Evolutionary conservation across 805 yeast genomes (phyloP).

Genomic region (Myxozyma melibiosi): DNA sequence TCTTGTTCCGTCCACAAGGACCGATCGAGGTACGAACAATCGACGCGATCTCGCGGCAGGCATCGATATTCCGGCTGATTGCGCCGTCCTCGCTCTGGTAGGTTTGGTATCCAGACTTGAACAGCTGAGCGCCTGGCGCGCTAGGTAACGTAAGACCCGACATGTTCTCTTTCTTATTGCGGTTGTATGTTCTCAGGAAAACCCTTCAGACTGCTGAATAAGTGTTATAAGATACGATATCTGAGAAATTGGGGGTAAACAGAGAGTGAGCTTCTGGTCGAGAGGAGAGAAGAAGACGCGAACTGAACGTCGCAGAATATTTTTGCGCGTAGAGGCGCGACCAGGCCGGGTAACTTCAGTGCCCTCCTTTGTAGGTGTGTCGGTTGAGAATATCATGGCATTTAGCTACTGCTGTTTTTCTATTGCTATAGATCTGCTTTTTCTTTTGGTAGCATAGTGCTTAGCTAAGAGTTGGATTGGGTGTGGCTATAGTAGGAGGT

Average conservation of each 20-base stretch:
- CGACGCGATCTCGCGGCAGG: slow-evolving; percentile 87
- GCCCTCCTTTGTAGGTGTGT: not conserved
- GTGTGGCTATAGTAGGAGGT: too few species aligned
- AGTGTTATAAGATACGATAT: not conserved
- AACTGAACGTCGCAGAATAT: slow-evolving; percentile 16
- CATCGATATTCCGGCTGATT: slow-evolving; percentile 85
- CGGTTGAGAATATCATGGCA: too few species aligned
- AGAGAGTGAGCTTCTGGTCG: not conserved
- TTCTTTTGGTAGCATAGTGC: too few species aligned
- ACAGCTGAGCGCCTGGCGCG: slow-evolving; percentile 90
- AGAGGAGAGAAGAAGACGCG: not conserved
- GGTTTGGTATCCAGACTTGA: slow-evolving; percentile 92
- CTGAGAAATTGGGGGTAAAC: not conserved
- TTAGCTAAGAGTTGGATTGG: too few species aligned
- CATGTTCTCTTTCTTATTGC: slow-evolving; percentile 50
- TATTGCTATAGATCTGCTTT: too few species aligned
- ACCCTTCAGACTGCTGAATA: not conserved
- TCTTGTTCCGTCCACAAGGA: slow-evolving; percentile 96
- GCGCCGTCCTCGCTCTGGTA: slow-evolving; percentile 93
- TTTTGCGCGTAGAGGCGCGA: slow-evolving; percentile 11
- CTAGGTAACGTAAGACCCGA: slow-evolving; percentile 80
- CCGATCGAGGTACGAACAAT: slow-evolving; percentile 95
- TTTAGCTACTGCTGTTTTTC: too few species aligned
- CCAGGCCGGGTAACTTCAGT: slow-evolving; percentile 9
- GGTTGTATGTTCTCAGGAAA: not conserved